Evolutionary conservation across 306 rosid genomes (phyloP), one percentile per base, ranked within the genome.

Genomic region (Aeschynomene evenia): DNA sequence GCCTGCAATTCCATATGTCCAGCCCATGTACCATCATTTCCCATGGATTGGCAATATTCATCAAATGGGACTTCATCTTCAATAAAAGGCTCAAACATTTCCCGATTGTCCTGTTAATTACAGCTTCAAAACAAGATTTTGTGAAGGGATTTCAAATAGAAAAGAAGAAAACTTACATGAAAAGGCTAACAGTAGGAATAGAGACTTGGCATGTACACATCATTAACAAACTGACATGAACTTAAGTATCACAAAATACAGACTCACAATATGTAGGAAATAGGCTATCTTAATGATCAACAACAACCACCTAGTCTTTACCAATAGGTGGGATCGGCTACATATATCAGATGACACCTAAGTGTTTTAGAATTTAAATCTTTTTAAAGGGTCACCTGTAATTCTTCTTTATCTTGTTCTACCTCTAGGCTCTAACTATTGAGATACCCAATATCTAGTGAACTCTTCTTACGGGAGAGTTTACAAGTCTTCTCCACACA

Each of bases 1-100:
- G 96, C 92, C 79, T 90, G 96, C 84, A 90, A 68, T 86, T 90
- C 96, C 86, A 90, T 85, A 69, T 90, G 83, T 59, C 96, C 96
- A 49, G 96, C 95, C 96, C 96, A 90, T 23, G 95, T 90, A 54
- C 95, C 91, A 60, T 90, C 95, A 42, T 86, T 83, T 74, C 77
- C 88, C 96, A 90, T 90, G 59, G 87, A 69, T 53, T 75, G 88
- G 74, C 95, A 90, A 78, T 90, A 90, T 51, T 90, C 81, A 60
- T 79, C 87, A 75, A 88, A 90, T 29, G 95, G 96, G 59, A 88
- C 86, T 51, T 88, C 96, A 75, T 90, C 96, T 84, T 90, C 96
- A 63, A 90, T 86, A 77, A 88, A 90, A 59, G 96, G 95, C 80
- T 90, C 96, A 82, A 88, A 90, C 79, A 59, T 84, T 74, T 86